These are phyloP conservation scores for Echeveria elegans DNA, from an alignment of 164 flowering plant genomes.

Conservation along the genomic window DNA sequence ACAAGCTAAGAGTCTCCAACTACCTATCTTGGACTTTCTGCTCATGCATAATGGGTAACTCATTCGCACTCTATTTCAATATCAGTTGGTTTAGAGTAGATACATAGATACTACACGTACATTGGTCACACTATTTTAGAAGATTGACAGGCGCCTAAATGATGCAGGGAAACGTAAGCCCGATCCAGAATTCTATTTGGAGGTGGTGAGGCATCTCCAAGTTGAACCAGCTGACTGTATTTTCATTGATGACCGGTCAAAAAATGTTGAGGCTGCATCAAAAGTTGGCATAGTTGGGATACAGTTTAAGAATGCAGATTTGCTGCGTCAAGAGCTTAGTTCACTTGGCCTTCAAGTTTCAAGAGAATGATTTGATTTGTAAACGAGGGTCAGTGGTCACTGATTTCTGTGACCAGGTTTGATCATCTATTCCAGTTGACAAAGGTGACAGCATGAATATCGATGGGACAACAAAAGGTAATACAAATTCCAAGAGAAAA, in stretches of 20 bases:
- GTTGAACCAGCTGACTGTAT: conserved; percentile 36
- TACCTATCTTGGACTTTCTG: conserved; percentile 92
- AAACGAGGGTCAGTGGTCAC: not conserved
- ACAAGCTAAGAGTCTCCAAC: conserved; percentile 59
- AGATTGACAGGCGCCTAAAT: not conserved
- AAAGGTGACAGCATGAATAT: not conserved
- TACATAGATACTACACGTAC: not conserved
- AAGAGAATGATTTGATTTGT: conserved; percentile 6
- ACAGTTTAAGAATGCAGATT: conserved; percentile 52
- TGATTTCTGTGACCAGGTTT: not conserved
- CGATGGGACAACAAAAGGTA: no score
- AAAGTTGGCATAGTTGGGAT: conserved; percentile 63
- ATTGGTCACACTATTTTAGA: not conserved
- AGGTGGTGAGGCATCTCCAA: conserved; percentile 16
- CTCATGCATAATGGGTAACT: conserved; percentile 62
- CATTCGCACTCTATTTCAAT: not conserved
- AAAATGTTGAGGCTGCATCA: conserved; percentile 61
- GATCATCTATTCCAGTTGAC: not conserved
- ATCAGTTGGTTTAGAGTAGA: not conserved
- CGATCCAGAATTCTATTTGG: conserved; percentile 47
- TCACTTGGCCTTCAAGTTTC: conserved; percentile 33
- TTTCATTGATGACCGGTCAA: conserved; percentile 85
- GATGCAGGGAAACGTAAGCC: conserved; percentile 75
- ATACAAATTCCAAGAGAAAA: not conserved
- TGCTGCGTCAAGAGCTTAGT: conserved; percentile 47